Base-by-base conservation (phyloP, 2,329 filamentous ascomycete genomes). In the Aspergillus versicolor region DNA sequence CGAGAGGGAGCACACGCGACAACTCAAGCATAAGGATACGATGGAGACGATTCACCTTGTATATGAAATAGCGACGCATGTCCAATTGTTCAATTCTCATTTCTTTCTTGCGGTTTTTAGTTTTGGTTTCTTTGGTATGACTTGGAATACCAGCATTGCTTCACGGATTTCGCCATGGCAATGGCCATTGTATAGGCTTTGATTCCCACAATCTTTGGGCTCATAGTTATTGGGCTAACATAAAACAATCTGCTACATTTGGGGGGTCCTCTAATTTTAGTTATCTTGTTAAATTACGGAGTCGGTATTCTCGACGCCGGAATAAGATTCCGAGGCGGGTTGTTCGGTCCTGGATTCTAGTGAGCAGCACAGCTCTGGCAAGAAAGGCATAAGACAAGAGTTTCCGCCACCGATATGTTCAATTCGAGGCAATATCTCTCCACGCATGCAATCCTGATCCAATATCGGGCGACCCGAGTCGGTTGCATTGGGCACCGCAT, bases 21-120 rank as follows among this genome's bases (percentile, higher is more conserved):
- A 37, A 22, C 30, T 24, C 27, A 44, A 30, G 27, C 50, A 52
- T 52, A 52, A 46, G 34, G 51, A 46, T 32, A 41, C 37, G 42
- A 53, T 47, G 42, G 51, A 53, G 42, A 53, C 24, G 51, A 53
- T 47, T 27, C 21, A 45, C 21, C 42, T 22, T 53, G 43, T 53
- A 52, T 41, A 53, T 41, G 51, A 46, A 44, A 38, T 37, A 50
- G 30, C 42, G 49, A 42, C 41, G 32, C 19, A n/a, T 32, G n/a
- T 52, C 15, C 37, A 24, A 34, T 56, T 19, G 24, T 41, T 30
- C 13, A 9, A 52, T 42, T 21, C 46, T 46, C n/a, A 43, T 52
- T 38, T 51, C 41, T 27, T 30, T 56, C 9, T 46, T 37, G 22
- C 15, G 53, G 21, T 37, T n/a, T 53, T 52, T 49, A 44, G 37